phyloP scores from a whole-genome alignment of 1,139 yeast genomes.

The Yamadazyma dendronema region DNA sequence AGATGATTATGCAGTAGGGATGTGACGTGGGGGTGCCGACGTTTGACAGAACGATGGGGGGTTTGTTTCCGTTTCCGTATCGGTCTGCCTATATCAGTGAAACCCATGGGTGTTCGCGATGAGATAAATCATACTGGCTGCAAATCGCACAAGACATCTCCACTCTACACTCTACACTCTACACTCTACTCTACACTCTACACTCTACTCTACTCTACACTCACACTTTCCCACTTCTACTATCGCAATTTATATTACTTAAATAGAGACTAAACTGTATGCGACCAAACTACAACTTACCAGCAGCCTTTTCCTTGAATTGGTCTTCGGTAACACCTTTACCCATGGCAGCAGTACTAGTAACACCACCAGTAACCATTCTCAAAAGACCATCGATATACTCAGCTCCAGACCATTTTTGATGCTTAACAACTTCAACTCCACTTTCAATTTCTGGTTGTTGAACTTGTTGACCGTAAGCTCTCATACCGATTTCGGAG shows the following conservation, averaged over 20 bases:
- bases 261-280: not conserved
- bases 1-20: too few relatives aligned
- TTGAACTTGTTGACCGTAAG: constrained; percentile 87
- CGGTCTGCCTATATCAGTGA: not conserved
- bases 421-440: constrained; percentile 96
- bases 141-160: too few relatives aligned
- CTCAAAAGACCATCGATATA: constrained; percentile 89
- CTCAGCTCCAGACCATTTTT: constrained; percentile 99
- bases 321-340: constrained; percentile 98
- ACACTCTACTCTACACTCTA: too few relatives aligned
- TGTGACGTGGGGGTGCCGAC: too few relatives aligned
- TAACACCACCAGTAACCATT: constrained; percentile 91
- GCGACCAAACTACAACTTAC: constrained; percentile 8
- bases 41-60: too few relatives aligned
- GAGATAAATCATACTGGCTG: not conserved
- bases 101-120: not conserved
- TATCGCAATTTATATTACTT: not conserved
- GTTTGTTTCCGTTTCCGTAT: too few relatives aligned
- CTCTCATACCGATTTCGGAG: constrained; percentile 87
- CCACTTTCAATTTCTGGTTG: constrained; percentile 84
- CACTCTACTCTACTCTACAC: too few relatives aligned
- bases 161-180: too few relatives aligned
- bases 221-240: too few relatives aligned
- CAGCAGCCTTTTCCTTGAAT: constrained; percentile 51
- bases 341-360: constrained; percentile 98